Evolutionary conservation across 805 yeast genomes (phyloP).

Genomic region (Brettanomyces anomalus): DNA sequence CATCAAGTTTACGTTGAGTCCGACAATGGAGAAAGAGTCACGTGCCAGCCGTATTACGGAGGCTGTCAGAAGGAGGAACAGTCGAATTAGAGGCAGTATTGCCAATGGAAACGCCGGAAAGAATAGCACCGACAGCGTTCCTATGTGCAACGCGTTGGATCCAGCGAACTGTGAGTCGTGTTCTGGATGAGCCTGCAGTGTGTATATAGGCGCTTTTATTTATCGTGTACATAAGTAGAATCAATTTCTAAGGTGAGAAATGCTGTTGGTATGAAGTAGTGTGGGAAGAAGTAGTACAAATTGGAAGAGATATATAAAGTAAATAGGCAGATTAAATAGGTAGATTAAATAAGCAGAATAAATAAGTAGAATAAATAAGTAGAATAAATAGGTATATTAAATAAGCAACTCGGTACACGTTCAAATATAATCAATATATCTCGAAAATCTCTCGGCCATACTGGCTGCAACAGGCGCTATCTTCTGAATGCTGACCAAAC

Average conservation of each 20-base stretch:
- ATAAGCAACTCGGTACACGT: too few relatives aligned
- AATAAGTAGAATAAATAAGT: neutral
- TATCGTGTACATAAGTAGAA: neutral
- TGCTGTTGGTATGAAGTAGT: too few relatives aligned
- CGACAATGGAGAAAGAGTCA: conserved; percentile 12
- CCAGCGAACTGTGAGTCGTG: conserved; percentile 32
- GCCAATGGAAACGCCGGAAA: neutral
- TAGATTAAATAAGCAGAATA: neutral
- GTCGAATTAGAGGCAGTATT: conserved; percentile 3
- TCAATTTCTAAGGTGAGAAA: conserved; percentile 1
- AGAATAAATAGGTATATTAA: neutral
- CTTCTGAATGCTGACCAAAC: conserved; percentile 21
- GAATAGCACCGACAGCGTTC: conserved; percentile 11
- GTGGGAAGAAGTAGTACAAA: too few relatives aligned
- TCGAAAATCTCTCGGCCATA: neutral
- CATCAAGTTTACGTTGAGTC: conserved; percentile 79
- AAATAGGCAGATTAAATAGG: neutral
- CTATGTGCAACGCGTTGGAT: conserved; percentile 14
- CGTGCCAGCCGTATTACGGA: neutral
- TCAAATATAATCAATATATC: conserved; percentile 1
- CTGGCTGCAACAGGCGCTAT: neutral
- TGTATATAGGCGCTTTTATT: too few relatives aligned
- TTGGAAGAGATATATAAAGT: too few relatives aligned
- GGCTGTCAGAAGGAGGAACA: neutral
- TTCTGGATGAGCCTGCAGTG: conserved; percentile 25